phyloP scores from a whole-genome alignment of 768 basidiomycete species.

The Leccinum subtestaceum region DNA sequence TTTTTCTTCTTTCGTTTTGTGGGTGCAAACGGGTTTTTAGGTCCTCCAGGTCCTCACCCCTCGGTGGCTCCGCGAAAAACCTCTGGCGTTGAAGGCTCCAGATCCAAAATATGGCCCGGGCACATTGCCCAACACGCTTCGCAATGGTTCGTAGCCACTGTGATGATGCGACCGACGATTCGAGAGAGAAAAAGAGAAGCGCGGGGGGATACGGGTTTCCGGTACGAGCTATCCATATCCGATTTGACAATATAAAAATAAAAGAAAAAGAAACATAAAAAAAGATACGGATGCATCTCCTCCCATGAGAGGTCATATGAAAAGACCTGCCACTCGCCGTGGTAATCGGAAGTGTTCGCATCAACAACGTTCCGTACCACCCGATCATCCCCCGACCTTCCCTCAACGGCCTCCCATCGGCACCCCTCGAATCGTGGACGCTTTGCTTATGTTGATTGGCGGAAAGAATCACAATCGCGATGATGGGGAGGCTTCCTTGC shows the following conservation, averaged over 20 bases:
- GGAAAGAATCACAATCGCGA: conserved; percentile 10
- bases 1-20: background rate
- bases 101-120: conserved; percentile 13
- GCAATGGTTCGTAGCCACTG: background rate
- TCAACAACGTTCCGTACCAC: conserved; percentile 10
- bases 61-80: conserved; percentile 11
- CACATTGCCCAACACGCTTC: conserved; percentile 8
- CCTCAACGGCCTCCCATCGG: background rate
- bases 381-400: conserved; percentile 13
- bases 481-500: conserved; percentile 17
- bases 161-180: background rate
- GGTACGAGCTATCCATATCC: conserved; percentile 16
- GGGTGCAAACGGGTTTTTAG: background rate
- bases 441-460: conserved; percentile 20
- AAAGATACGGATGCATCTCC: conserved; percentile 7
- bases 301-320: conserved; percentile 24
- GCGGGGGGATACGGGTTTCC: conserved; percentile 6
- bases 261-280: conserved; percentile 3
- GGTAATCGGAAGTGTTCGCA: conserved; percentile 20
- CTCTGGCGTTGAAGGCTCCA: conserved; percentile 10
- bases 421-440: background rate
- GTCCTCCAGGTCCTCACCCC: background rate
- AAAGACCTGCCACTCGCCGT: conserved; percentile 13
- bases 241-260: conserved; percentile 13
- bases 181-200: background rate